Percentiles rank a stretch among this genome's conserved stretches.
phyloP scores from a whole-genome alignment of 2,329 filamentous ascomycete species.

The Xylaria hypoxylon region DNA sequence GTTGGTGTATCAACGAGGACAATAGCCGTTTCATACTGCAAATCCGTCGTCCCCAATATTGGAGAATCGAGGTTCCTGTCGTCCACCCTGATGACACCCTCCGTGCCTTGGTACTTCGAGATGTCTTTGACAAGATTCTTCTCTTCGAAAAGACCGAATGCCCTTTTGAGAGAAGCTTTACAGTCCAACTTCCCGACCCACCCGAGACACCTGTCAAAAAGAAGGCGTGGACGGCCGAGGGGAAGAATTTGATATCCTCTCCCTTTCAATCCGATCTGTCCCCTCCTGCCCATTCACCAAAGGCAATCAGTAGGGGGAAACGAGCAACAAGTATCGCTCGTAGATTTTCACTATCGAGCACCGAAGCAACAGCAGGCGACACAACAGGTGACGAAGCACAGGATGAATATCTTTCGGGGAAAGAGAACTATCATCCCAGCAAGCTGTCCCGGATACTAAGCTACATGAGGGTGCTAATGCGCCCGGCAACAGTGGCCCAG shows the following conservation, averaged over 20 bases:
- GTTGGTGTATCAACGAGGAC: slow-evolving; percentile 89
- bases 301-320: slow-evolving; percentile 40
- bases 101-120: slow-evolving; percentile 74
- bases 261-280: slow-evolving; percentile 49
- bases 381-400: not conserved
- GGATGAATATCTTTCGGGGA: not conserved
- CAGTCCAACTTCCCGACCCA: slow-evolving; percentile 76
- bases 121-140: slow-evolving; percentile 76
- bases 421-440: not conserved
- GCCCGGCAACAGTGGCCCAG: not conserved
- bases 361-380: not conserved
- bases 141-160: slow-evolving; percentile 90
- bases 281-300: slow-evolving; percentile 41
- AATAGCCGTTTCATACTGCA: slow-evolving; percentile 87
- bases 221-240: slow-evolving; percentile 74
- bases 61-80: slow-evolving; percentile 86
- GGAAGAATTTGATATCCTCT: slow-evolving; percentile 56
- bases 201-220: slow-evolving; percentile 74
- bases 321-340: slow-evolving; percentile 35
- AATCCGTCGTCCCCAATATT: slow-evolving; percentile 85
- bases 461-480: not conserved
- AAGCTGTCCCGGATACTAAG: not conserved
- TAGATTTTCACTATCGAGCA: slow-evolving; percentile 22
- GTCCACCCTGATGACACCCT: slow-evolving; percentile 71
- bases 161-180: slow-evolving; percentile 83